Evolutionary conservation across 768 basidiomycete species (phyloP).

Genomic region (Auricularia auricula-judae): DNA sequence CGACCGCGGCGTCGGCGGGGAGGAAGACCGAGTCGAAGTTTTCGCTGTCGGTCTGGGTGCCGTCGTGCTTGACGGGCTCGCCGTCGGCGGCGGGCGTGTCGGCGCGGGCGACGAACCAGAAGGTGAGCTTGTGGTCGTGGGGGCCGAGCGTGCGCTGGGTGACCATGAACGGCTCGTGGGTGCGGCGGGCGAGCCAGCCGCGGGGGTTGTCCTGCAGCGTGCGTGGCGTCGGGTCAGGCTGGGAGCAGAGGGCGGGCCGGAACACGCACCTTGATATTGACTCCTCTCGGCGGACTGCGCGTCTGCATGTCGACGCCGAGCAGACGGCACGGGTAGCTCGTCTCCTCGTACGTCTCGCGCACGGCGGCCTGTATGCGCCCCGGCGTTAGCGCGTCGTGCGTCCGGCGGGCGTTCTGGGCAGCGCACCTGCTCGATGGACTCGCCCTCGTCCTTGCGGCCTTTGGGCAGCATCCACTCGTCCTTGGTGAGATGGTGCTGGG

Average conservation of each 20-base stretch:
- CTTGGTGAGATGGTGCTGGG: constrained; percentile 16
- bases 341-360: constrained; percentile 58
- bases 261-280: constrained; percentile 19
- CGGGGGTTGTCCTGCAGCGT: background rate
- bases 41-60: constrained; percentile 35
- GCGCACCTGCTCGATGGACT: constrained; percentile 8
- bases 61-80: constrained; percentile 7
- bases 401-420: background rate
- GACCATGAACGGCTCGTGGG: constrained; percentile 1
- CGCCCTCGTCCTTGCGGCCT: constrained; percentile 22
- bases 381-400: constrained; percentile 20
- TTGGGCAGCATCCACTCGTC: constrained; percentile 41
- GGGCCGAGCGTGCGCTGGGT: background rate
- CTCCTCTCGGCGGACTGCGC: constrained; percentile 39
- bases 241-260: too few species aligned
- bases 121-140: background rate
- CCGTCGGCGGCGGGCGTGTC: background rate
- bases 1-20: background rate
- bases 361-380: constrained; percentile 43
- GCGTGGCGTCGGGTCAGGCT: background rate
- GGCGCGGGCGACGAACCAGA: background rate
- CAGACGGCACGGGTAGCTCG: constrained; percentile 43
- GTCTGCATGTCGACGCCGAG: constrained; percentile 41
- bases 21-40: constrained; percentile 17
- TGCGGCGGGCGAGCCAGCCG: background rate